phyloP scores from a whole-genome alignment of 176 grass and related monocot genomes.

The Musa beccarii region DNA sequence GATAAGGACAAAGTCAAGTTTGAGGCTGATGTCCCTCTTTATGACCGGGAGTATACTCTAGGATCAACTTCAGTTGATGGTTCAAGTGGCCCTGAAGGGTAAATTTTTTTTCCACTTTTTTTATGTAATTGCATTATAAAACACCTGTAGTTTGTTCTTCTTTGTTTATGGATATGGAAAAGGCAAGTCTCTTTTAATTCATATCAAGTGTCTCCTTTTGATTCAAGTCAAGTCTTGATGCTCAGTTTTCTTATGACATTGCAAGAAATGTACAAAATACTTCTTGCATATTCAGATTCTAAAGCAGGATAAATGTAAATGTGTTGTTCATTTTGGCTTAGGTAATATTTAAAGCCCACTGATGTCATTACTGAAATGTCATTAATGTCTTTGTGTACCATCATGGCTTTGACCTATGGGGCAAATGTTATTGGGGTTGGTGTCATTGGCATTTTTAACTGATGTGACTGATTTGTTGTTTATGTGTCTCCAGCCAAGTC shows the following conservation, averaged over 20 bases:
- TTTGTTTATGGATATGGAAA: not conserved
- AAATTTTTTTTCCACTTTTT: slow-evolving; percentile 12
- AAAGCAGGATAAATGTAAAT: too few relatives aligned
- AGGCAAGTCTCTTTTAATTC: not conserved
- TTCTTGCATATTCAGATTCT: too few relatives aligned
- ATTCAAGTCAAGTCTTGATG: not conserved
- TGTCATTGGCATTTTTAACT: too few relatives aligned
- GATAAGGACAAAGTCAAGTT: slow-evolving; percentile 25
- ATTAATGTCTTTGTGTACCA: too few relatives aligned
- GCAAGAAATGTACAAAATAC: not conserved
- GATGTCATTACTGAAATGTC: too few relatives aligned
- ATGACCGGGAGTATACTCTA: slow-evolving; percentile 72
- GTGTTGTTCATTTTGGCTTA: too few relatives aligned
- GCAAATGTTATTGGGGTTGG: too few relatives aligned
- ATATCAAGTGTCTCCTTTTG: not conserved
- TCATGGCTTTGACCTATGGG: too few relatives aligned
- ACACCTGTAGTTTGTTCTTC: not conserved
- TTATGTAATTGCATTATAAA: not conserved
- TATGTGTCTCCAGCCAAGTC: too few relatives aligned
- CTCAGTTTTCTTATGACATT: not conserved
- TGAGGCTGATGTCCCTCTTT: slow-evolving; percentile 47
- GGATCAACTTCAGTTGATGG: slow-evolving; percentile 61
- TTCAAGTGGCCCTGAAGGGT: slow-evolving; percentile 65
- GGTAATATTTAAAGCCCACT: too few relatives aligned
- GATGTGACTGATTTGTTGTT: too few relatives aligned